Percentiles rank a stretch among this genome's conserved stretches.
phyloP scores from a whole-genome alignment of 73 alveolate species.

The Tetrahymena borealis region DNA sequence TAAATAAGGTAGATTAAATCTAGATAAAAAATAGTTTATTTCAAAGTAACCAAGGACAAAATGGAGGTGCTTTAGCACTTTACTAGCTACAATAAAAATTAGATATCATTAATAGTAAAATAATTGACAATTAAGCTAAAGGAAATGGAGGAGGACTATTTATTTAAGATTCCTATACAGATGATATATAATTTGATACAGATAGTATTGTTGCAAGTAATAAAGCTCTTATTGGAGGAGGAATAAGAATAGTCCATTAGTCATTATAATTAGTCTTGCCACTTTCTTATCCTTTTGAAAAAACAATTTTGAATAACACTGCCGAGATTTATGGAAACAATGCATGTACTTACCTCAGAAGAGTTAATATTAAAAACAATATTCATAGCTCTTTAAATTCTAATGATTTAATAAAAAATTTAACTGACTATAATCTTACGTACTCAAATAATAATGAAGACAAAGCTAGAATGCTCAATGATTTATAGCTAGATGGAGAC shows the following conservation, averaged over 20 bases:
- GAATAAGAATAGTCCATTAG: not conserved
- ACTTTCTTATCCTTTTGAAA: not conserved
- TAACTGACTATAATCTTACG: not conserved
- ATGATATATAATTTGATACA: not conserved
- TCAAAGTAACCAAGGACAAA: not conserved
- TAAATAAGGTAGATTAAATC: no score
- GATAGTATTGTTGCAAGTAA: not conserved
- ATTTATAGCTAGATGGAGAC: not conserved
- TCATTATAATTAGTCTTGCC: not conserved
- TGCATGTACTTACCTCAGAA: not conserved
- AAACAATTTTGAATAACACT: not conserved
- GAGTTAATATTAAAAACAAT: not conserved
- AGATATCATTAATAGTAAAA: not conserved
- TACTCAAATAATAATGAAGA: not conserved
- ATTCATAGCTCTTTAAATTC: not conserved
- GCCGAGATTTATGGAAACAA: not conserved
- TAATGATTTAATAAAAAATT: not conserved
- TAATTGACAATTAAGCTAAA: not conserved
- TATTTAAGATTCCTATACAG: not conserved
- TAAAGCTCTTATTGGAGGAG: not conserved
- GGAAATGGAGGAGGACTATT: not conserved
- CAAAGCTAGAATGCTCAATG: not conserved
- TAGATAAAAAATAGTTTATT: not conserved
- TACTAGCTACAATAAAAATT: not conserved
- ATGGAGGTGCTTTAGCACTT: not conserved